Evolutionary conservation across 164 flowering plant genomes (phyloP).

Genomic region (Chloranthus sessilifolius): DNA sequence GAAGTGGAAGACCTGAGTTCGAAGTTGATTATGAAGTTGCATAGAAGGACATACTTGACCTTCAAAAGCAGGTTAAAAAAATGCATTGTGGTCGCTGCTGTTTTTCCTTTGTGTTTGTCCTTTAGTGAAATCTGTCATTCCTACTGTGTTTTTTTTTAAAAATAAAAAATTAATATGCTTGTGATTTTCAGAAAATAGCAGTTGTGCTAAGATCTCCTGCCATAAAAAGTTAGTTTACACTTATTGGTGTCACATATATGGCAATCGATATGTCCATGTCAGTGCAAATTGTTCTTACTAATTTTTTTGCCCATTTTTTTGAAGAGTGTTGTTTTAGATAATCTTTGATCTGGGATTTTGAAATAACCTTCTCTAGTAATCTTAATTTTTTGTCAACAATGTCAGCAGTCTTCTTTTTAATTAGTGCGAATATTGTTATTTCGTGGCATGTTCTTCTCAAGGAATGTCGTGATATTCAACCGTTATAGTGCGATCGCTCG

Average conservation of each 20-base stretch:
- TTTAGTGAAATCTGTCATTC: neutral
- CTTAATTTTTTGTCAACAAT: no score
- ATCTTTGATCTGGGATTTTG: no score
- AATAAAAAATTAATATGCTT: no score
- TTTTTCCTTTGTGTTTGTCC: neutral
- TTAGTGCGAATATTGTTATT: slow-evolving; percentile 2
- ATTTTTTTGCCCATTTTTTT: no score
- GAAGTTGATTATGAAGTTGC: slow-evolving; percentile 49
- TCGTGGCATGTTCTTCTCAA: slow-evolving; percentile 71
- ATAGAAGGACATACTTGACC: slow-evolving; percentile 71
- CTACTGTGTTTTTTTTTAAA: neutral
- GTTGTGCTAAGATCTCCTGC: no score
- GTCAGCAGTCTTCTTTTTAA: neutral
- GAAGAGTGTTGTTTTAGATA: neutral
- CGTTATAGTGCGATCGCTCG: slow-evolving; percentile 54
- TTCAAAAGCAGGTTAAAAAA: slow-evolving; percentile 67
- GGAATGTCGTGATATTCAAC: slow-evolving; percentile 89
- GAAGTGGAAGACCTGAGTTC: slow-evolving; percentile 77
- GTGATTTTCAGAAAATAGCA: no score
- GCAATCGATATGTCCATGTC: no score
- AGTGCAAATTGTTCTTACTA: no score
- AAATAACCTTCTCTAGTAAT: no score
- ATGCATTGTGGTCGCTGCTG: neutral
- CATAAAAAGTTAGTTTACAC: no score
- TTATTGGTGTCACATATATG: no score